Percentiles rank a stretch among this genome's conserved stretches.
phyloP scores from a whole-genome alignment of 257 asterid genomes.

The Solanum virginianum region DNA sequence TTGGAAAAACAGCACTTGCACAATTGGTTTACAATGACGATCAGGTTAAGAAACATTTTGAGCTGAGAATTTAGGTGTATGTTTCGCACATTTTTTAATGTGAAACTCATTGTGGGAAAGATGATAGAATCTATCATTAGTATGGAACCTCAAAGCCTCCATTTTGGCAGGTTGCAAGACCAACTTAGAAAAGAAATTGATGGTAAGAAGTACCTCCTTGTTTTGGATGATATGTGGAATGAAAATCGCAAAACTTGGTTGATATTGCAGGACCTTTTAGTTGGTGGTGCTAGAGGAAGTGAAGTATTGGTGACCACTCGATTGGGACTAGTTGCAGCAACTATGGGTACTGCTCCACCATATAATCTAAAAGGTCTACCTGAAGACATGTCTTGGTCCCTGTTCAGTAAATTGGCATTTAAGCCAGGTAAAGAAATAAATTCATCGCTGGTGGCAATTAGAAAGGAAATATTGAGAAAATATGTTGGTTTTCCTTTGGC shows the following conservation, averaged over 20 bases:
- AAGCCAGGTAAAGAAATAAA: not conserved
- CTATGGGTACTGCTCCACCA: not conserved
- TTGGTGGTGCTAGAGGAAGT: constrained; percentile 7
- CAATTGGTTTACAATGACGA: constrained; percentile 7
- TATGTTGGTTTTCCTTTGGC: constrained; percentile 15
- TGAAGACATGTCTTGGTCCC: constrained; percentile 1
- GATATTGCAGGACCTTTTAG: not conserved
- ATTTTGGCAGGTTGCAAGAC: not conserved
- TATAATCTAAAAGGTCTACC: constrained; percentile 3
- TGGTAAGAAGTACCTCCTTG: not conserved
- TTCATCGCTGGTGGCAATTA: not conserved
- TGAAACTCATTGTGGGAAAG: not conserved
- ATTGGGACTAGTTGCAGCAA: not conserved
- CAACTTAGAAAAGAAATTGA: not conserved
- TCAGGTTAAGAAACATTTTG: not conserved
- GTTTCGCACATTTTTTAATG: not conserved
- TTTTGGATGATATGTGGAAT: constrained; percentile 13
- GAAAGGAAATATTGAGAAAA: constrained; percentile 9
- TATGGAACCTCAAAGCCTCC: not conserved
- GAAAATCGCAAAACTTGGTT: constrained; percentile 8
- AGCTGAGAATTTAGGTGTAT: not conserved
- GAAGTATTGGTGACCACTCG: constrained; percentile 10
- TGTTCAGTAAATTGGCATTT: constrained; percentile 13
- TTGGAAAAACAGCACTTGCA: constrained; percentile 10
- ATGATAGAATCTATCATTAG: not conserved